Conservation (phyloP, 2,329 filamentous ascomycete genomes). For the Colletotrichum spaethianum region DNA sequence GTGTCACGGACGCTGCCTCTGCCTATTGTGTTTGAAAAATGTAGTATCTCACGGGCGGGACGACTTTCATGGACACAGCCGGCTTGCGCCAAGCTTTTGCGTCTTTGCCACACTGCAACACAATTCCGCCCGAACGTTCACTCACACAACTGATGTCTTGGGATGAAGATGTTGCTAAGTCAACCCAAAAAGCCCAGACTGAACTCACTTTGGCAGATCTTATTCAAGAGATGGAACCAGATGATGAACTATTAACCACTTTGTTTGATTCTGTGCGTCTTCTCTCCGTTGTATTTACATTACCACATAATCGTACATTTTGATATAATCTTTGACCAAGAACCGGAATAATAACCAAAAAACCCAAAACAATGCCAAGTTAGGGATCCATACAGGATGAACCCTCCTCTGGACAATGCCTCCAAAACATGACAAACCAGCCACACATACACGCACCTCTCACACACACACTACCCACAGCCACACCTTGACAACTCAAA, state of each 20-base stretch:
- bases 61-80: not conserved
- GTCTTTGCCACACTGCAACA: slow-evolving; percentile 19
- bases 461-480: not conserved
- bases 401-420: not conserved
- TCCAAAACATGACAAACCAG: not conserved
- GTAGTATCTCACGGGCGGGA: not conserved
- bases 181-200: not conserved
- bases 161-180: not conserved
- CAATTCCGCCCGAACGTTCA: not conserved
- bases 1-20: slow-evolving; percentile 23
- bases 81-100: slow-evolving; percentile 6
- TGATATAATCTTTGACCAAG: slow-evolving; percentile 2
- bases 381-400: slow-evolving; percentile 8
- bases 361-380: slow-evolving; percentile 30
- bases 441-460: not conserved
- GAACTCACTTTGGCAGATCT: not conserved
- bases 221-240: no score
- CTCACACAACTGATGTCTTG: slow-evolving; percentile 2
- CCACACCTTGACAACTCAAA: slow-evolving; percentile 15
- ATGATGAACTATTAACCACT: slow-evolving; percentile 1
- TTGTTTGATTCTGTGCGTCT: slow-evolving; percentile 29
- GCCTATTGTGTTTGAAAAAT: not conserved
- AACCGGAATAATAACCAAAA: not conserved
- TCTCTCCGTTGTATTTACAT: slow-evolving; percentile 34
- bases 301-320: slow-evolving; percentile 39